phyloP scores from a whole-genome alignment of 1,284 basidiomycete genomes.

The Ceratorhiza oryzae-sativae region DNA sequence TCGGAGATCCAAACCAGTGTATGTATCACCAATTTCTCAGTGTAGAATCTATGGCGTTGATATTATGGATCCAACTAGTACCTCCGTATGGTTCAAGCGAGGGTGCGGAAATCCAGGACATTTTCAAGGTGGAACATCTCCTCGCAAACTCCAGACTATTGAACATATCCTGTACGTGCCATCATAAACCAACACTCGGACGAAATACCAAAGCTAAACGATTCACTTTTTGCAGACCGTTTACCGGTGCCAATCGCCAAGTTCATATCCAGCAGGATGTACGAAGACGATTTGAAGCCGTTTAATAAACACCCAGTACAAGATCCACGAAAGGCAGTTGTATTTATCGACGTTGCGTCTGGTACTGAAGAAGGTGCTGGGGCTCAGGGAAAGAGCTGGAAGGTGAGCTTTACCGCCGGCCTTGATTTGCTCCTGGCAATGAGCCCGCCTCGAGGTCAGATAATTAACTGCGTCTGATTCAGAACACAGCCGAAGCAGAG shows the following conservation, averaged over 20 bases:
- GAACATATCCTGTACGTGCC: conserved; percentile 55
- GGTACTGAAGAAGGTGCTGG: conserved; percentile 52
- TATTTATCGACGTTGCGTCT: conserved; percentile 59
- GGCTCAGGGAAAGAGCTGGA: conserved; percentile 57
- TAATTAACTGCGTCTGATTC: background rate
- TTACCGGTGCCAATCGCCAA: conserved; percentile 77
- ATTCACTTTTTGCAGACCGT: conserved; percentile 58
- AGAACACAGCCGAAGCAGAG: conserved; percentile 62
- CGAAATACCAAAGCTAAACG: background rate
- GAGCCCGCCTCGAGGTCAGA: background rate
- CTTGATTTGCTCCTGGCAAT: conserved; percentile 40
- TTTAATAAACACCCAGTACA: conserved; percentile 38
- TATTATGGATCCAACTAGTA: conserved; percentile 50
- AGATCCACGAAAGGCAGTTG: background rate
- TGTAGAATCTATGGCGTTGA: too few relatives aligned
- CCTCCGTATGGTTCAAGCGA: conserved; percentile 59
- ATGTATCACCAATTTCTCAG: conserved; percentile 44
- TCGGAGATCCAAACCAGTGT: conserved; percentile 81
- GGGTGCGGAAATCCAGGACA: conserved; percentile 53
- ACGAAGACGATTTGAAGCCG: conserved; percentile 60
- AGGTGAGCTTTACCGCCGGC: conserved; percentile 54
- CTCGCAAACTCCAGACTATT: conserved; percentile 50
- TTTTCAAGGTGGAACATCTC: conserved; percentile 58
- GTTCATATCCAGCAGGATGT: conserved; percentile 70
- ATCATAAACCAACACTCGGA: background rate